These are phyloP conservation scores for Claviceps purpurea DNA, from an alignment of 2,329 filamentous ascomycete species.

Conservation along the genomic window DNA sequence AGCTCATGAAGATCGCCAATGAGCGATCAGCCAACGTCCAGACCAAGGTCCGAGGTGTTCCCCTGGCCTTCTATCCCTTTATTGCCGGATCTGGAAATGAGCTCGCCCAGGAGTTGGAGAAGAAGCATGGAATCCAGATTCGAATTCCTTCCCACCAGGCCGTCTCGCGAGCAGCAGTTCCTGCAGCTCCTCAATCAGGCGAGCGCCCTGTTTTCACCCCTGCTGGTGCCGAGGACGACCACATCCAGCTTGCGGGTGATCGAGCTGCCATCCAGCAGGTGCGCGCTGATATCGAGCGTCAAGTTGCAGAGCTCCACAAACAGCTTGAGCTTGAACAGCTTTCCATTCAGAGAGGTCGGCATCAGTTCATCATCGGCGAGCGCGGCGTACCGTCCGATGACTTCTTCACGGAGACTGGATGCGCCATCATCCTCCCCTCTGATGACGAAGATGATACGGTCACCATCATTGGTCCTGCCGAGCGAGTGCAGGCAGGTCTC, in stretches of 20 bases:
- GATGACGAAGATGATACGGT: constrained; percentile 71
- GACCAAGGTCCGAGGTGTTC: constrained; percentile 69
- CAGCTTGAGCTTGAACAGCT: constrained; percentile 67
- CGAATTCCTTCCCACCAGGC: constrained; percentile 72
- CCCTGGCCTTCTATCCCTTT: constrained; percentile 90
- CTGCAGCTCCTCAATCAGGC: constrained; percentile 45
- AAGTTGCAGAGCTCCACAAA: constrained; percentile 60
- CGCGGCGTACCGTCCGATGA: constrained; percentile 67
- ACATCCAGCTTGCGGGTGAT: constrained; percentile 79
- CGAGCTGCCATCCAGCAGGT: constrained; percentile 68
- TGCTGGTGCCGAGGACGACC: constrained; percentile 52
- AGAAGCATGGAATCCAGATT: constrained; percentile 65
- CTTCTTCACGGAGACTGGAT: constrained; percentile 84
- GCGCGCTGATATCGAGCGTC: constrained; percentile 66
- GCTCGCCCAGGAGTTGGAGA: constrained; percentile 55
- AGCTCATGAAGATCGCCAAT: constrained; percentile 76
- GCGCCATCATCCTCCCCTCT: constrained; percentile 68
- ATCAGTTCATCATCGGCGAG: constrained; percentile 90
- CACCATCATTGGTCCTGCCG: constrained; percentile 68
- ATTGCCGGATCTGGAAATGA: constrained; percentile 69
- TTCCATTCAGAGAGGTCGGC: constrained; percentile 71
- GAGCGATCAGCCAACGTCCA: constrained; percentile 74
- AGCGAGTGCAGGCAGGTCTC: constrained; percentile 59
- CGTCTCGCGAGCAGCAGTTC: constrained; percentile 57
- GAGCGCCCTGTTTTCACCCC: constrained; percentile 58